Evolutionary conservation across 1,284 basidiomycete genomes (phyloP), one percentile per base, ranked within the genome.

Genomic region (Anthracocystis walkeri): DNA sequence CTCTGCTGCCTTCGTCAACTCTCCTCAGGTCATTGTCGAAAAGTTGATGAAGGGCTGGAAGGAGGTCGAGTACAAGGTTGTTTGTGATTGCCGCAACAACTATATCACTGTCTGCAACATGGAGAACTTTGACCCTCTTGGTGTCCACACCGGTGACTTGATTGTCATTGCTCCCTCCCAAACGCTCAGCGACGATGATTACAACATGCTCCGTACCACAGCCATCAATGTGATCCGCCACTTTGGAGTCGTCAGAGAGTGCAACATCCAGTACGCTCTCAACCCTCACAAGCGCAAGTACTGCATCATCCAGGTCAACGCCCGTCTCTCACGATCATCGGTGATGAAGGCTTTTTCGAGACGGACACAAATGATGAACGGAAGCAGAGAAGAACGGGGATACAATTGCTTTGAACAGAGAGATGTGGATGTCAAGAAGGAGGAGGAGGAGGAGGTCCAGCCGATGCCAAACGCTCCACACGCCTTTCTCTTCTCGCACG

Each of bases 91-190:
- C 87, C 89, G 93, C 78, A 92, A 98, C 86, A 97, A 97, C 86
- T 97, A 95, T 85, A 98, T 98, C 87, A 97, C 95, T 1, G 95
- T 98, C 74, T 99, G 97, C 87, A 99, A 99, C 88, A 98, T 99
- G 96, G 95, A 98, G 94, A 98, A 98, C 88, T 99, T 99, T 81
- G 96, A 98, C 86, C 96, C 97, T 41, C 89, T 99, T 41, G 97
- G 96, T 75, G 97, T 97, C 81, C 97, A 99, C 85, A 99, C 96
- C 0, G 96, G 97, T 74, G 96, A 99, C 86, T 98, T 95, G n/a
- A 97, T 99, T 80, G 96, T 99, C 80, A 90, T 99, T 42, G 96
- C 96, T 12, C 96, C 97, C 1, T 97, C 95, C 48, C 97, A 99
- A 86, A 98, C 97, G 1, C 90, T 99, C 41, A 72, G 66, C 61